Evolutionary conservation across 2,329 filamentous ascomycete genomes (phyloP), one percentile per base, ranked within the genome.

Genomic region (Talaromyces sp.): DNA sequence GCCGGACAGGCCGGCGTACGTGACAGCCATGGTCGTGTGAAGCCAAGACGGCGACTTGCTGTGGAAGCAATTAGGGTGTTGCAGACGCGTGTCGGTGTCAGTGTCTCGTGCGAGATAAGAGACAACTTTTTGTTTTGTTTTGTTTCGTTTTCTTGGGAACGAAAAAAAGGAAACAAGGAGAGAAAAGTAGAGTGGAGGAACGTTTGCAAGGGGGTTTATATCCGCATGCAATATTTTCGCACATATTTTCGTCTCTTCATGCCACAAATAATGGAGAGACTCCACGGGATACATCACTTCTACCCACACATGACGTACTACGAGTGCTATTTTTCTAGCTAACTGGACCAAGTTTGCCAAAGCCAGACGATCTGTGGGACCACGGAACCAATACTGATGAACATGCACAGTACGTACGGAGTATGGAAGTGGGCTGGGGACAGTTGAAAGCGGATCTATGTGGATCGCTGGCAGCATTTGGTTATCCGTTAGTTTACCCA

Each of bases 1-100:
- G 71, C 87, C 87, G 39, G 81, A 82, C 63, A 88, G 77, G 72
- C 86, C 85, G 71, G 83, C 81, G 70, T 80, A 88, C 19, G 70
- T 80, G 65, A 82, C 80, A 65, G 81, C 77, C 82, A 85, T 85
- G 44, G 27, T 69, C 22, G 49, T 27, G 49, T 13, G 28, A 32
- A 25, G 2, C 13, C 44, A 22, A 25, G n/a, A 47, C n/a, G 39
- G n/a, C 17, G 39, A 5, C 17, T 44, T 19, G 39, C 39, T 44
- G 44, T 53, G 6, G 25, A 19, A 17, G 7, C 2, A 13, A 25
- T 52, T 52, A 8, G 25, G 8, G 1, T 28, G 17, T 28, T 17
- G 5, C 44, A 17, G 17, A 30, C 49, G 25, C 25, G 25, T 53
- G 13, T 27, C 25, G n/a, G 3, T 13, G 13, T 27, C 25, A 32